Conservation (phyloP, 169 alveolate species). For the Cardiosporidium cionae region DNA sequence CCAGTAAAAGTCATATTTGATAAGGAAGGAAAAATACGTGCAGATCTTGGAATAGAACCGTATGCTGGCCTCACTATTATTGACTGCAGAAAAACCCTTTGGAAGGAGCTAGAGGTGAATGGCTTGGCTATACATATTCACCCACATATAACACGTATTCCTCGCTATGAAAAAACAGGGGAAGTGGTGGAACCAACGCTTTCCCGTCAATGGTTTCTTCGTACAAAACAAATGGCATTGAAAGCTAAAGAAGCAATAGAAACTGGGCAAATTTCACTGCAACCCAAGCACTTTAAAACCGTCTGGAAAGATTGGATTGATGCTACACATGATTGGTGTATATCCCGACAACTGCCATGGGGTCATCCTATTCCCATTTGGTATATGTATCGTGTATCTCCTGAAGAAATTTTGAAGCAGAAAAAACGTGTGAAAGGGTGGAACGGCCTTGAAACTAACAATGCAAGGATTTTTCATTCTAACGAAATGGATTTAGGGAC, state of each 20-base stretch:
- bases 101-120: neutral
- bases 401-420: slow-evolving; percentile 72
- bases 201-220: neutral
- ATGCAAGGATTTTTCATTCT: neutral
- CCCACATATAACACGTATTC: slow-evolving; percentile 67
- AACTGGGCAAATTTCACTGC: neutral
- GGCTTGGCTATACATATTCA: neutral
- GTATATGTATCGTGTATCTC: slow-evolving; percentile 46
- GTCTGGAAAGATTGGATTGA: neutral
- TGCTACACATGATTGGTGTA: slow-evolving; percentile 63
- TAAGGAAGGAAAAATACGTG: neutral
- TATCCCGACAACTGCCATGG: slow-evolving; percentile 99
- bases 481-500: no score
- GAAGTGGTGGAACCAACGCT: neutral
- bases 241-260: neutral
- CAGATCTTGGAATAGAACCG: neutral
- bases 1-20: neutral
- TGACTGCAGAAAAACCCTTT: neutral
- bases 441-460: slow-evolving; percentile 49
- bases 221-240: neutral
- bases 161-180: neutral
- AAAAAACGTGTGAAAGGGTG: slow-evolving; percentile 78
- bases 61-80: neutral
- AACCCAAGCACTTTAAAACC: neutral
- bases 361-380: slow-evolving; percentile 98